phyloP scores from a whole-genome alignment of 2,329 filamentous ascomycete species.

The Hypoxylon sp. region DNA sequence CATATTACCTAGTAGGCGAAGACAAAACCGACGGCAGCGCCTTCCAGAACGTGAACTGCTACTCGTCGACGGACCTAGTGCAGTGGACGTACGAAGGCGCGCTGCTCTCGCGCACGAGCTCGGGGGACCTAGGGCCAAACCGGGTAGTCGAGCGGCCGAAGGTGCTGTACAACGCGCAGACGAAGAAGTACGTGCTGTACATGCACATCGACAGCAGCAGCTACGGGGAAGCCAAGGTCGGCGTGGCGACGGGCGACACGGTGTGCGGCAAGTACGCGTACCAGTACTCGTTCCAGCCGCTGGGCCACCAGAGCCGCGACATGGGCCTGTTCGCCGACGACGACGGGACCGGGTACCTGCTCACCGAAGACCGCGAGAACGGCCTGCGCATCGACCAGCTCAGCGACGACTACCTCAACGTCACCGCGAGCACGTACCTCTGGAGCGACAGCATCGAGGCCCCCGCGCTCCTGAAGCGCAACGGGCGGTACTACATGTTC shows the following conservation, averaged over 20 bases:
- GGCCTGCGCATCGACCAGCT: conserved; percentile 67
- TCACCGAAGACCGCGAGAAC: conserved; percentile 52
- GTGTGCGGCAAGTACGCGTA: conserved; percentile 68
- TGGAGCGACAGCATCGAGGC: conserved; percentile 67
- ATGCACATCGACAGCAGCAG: conserved; percentile 70
- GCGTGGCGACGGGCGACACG: conserved; percentile 65
- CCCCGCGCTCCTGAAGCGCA: conserved; percentile 68
- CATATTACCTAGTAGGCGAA: conserved; percentile 75
- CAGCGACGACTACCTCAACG: conserved; percentile 64
- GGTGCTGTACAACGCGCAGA: conserved; percentile 72
- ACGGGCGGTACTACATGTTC: conserved; percentile 71
- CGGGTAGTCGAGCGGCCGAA: conserved; percentile 74
- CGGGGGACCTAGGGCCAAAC: conserved; percentile 65
- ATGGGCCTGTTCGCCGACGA: conserved; percentile 61
- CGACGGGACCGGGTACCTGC: conserved; percentile 41
- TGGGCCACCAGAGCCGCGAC: conserved; percentile 63
- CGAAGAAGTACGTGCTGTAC: conserved; percentile 72
- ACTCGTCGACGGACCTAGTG: conserved; percentile 68
- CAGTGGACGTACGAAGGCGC: conserved; percentile 70
- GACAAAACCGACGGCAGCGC: conserved; percentile 70
- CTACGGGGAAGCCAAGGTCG: conserved; percentile 71
- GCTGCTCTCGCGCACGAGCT: conserved; percentile 60
- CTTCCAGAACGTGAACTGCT: conserved; percentile 74
- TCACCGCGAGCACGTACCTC: conserved; percentile 57
- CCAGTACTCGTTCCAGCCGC: conserved; percentile 52